Evolutionary conservation across 2,329 filamentous ascomycete species (phyloP).

Genomic region (Colletotrichum somersetense): DNA sequence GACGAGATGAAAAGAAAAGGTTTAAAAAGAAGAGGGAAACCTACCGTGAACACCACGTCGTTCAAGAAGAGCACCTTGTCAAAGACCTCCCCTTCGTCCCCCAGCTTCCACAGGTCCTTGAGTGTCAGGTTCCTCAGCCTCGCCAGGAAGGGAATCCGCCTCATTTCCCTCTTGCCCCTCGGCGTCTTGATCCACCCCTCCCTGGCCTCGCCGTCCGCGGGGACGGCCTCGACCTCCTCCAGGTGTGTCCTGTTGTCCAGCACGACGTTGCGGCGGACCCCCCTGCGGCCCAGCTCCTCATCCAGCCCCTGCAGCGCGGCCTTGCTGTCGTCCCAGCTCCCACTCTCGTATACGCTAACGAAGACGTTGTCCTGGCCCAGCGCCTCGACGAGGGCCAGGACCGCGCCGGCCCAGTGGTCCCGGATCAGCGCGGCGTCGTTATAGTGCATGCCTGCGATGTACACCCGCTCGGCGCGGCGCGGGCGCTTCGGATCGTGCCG

Average conservation of each 20-base stretch:
- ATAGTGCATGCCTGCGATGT: conserved; percentile 78
- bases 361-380: conserved; percentile 75
- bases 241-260: conserved; percentile 70
- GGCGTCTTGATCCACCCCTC: conserved; percentile 75
- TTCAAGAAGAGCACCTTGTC: conserved; percentile 74
- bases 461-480: conserved; percentile 62
- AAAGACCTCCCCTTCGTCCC: conserved; percentile 62
- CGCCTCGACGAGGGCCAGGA: conserved; percentile 67
- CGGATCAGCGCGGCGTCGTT: conserved; percentile 73
- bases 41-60: conserved; percentile 72
- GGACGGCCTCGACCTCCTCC: conserved; percentile 61
- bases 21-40: conserved; percentile 28
- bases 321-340: conserved; percentile 78
- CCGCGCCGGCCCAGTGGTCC: conserved; percentile 71
- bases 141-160: conserved; percentile 78
- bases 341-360: conserved; percentile 76
- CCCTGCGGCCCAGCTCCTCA: conserved; percentile 61
- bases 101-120: conserved; percentile 66
- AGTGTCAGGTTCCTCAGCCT: conserved; percentile 74
- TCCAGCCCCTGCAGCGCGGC: conserved; percentile 70
- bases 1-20: background rate
- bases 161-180: conserved; percentile 64
- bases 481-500: conserved; percentile 41
- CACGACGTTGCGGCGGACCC: conserved; percentile 67
- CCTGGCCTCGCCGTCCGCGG: conserved; percentile 47